Base-by-base conservation (phyloP, 2,329 filamentous ascomycete species). In the Neurospora crassa region DNA sequence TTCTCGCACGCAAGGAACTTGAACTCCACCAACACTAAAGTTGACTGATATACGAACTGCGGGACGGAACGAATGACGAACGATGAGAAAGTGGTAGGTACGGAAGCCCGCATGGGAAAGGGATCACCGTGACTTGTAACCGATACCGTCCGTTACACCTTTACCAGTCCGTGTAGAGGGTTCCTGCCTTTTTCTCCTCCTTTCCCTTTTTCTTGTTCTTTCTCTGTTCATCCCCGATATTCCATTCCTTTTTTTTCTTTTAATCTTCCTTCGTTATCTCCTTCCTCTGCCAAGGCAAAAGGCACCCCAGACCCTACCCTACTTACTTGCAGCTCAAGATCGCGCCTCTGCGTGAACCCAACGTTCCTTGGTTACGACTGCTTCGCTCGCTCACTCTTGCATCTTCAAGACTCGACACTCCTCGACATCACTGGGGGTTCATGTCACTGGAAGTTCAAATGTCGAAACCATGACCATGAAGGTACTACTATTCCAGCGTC, bases 401-500 rank as follows among this genome's bases (percentile, higher is more conserved):
- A 63, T 34, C 24, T 63, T 29, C 53, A 34, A 63, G 53, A 37
- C 34, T 37, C 34, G 34, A 63, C 47, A 59, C 47, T 18, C 14
- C 47, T 59, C 47, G 20, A 63, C 24, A 63, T 59, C 53, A 34
- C 18, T 63, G 11, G 24, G 20, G 47, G 11, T 29, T 53, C 45
- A 53, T 14, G n/a, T 24, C 43, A 20, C 20, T 3, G 10, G 34
- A 7, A 37, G 34, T 2, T 63, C 14, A 18, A 63, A 63, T 67
- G 67, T 70, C 73, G 68, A 70, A 70, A 73, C 74, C 42, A 72
- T 75, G 69, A 73, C 74, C 42, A 72, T 75, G 68, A 70, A 67
- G 70, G 72, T 72, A 40, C 74, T 71, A 41, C 59, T 74, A 34
- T 72, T 71, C 5, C 73, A 73, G 41, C 74, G 75, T 42, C 73